Conservation (phyloP, 768 basidiomycete genomes). For the Pisolithus tinctorius region DNA sequence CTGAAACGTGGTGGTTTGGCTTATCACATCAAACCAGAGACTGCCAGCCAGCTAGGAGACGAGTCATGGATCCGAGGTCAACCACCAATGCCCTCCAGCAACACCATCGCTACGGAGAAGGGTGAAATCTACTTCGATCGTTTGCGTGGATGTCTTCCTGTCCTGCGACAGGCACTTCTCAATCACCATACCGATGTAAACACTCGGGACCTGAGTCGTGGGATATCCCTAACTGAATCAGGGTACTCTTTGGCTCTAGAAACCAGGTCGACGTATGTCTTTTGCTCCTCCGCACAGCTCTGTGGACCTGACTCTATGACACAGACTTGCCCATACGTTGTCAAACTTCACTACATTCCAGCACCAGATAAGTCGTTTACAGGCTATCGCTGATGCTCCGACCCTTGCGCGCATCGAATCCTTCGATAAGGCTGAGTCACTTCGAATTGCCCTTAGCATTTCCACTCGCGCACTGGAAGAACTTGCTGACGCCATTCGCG, state of each 20-base stretch:
- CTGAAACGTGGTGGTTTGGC: conserved; percentile 75
- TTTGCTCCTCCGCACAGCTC: not conserved
- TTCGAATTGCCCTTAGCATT: conserved; percentile 13
- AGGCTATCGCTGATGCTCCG: conserved; percentile 12
- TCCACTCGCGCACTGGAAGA: conserved; percentile 32
- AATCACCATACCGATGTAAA: conserved; percentile 76
- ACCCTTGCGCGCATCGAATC: conserved; percentile 16
- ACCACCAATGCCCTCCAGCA: conserved; percentile 29
- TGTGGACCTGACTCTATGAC: conserved; percentile 9
- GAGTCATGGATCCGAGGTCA: conserved; percentile 64
- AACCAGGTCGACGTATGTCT: conserved; percentile 49
- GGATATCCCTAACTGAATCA: conserved; percentile 72
- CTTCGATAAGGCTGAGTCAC: conserved; percentile 9
- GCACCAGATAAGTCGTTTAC: conserved; percentile 14
- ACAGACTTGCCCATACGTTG: conserved; percentile 16
- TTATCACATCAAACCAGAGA: conserved; percentile 61
- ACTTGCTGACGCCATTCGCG: conserved; percentile 26
- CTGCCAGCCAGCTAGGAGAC: conserved; percentile 49
- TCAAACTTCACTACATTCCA: conserved; percentile 10
- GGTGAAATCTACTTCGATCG: conserved; percentile 60
- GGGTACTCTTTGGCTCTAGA: conserved; percentile 62
- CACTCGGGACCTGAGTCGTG: conserved; percentile 83
- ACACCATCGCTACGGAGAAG: conserved; percentile 28
- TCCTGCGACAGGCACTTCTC: conserved; percentile 52
- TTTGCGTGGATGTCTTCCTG: conserved; percentile 57